Base-by-base conservation (phyloP, 305 asterid species). In the Ilex paraguariensis region DNA sequence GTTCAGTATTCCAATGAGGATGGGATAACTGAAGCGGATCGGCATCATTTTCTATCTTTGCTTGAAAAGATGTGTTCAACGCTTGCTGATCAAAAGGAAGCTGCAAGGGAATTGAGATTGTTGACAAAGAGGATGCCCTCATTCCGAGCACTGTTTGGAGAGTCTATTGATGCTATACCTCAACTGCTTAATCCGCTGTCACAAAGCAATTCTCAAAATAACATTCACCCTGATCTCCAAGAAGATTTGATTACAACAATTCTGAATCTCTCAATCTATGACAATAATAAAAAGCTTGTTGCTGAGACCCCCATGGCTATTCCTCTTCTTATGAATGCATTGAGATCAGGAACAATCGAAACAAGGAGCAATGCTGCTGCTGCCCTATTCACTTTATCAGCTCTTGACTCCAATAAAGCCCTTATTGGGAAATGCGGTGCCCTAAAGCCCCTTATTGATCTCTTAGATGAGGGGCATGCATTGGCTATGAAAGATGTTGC, bases 351-450 rank as follows among this genome's bases (percentile, higher is more conserved):
- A 54, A 78, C 82, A 2, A 71, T 71, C 21, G 74, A 70, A 66
- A 78, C 82, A 3, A 78, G 78, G 67, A 70, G 82, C 66, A 73
- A 81, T 71, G 87, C 84, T 30, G 84, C 87, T 11, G 87, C 84
- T 14, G 72, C 84, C 14, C 78, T 81, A 58, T 81, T 79, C 70
- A 76, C 80, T 13, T 63, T 81, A 52, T 81, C 87, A 12, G 82
- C 87, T 21, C 72, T 78, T 8, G 87, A 81, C 56, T 68, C 87
- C 15, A 81, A 81, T 66, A 81, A 78, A 54, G 71, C 70, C 7
- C 73, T 78, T 31, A 73, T 81, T 1, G 87, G 87, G 49, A 78
- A 73, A 57, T 66, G 73, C 11, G 82, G 78, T 53, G 78, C 80
- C 10, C 6, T 81, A 48, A 78, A 73, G 57, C 80, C 80, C 4